phyloP scores from a whole-genome alignment of 768 basidiomycete species.

The Suillus discolor region DNA sequence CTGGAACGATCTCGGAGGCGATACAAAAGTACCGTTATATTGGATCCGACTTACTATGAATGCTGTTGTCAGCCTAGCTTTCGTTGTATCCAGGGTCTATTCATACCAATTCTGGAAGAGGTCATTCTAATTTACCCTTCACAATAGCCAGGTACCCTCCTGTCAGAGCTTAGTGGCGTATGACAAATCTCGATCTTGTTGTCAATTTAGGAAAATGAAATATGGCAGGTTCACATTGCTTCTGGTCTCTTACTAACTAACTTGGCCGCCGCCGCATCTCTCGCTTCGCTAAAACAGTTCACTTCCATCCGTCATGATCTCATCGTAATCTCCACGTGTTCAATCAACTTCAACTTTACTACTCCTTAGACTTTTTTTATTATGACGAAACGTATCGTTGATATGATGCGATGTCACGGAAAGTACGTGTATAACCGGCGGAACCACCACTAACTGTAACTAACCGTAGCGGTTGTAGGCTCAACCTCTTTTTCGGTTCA shows the following conservation, averaged over 20 bases:
- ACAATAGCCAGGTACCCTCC: constrained; percentile 3
- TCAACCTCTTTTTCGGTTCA: constrained; percentile 3
- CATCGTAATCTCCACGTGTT: constrained; percentile 5
- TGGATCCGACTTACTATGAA: constrained; percentile 32
- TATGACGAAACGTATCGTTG: not conserved
- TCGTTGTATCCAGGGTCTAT: constrained; percentile 36
- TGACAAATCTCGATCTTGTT: constrained; percentile 3
- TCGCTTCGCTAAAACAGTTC: constrained; percentile 2
- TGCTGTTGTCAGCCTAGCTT: constrained; percentile 30
- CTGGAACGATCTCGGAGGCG: constrained; percentile 36
- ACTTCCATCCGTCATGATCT: constrained; percentile 4
- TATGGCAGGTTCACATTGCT: not conserved
- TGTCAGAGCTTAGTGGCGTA: constrained; percentile 5
- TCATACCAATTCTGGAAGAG: constrained; percentile 25
- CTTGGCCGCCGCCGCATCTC: constrained; percentile 5
- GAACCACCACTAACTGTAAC: no score
- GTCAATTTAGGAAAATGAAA: constrained; percentile 6
- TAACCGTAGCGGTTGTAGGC: no score
- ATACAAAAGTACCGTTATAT: constrained; percentile 27
- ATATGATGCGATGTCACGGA: not conserved
- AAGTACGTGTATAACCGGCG: not conserved
- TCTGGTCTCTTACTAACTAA: not conserved
- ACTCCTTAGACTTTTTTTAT: constrained; percentile 2
- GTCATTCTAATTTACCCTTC: constrained; percentile 16
- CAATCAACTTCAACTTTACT: not conserved